Conservation (phyloP, 2,329 filamentous ascomycete genomes). For the Neofusicoccum sp. region DNA sequence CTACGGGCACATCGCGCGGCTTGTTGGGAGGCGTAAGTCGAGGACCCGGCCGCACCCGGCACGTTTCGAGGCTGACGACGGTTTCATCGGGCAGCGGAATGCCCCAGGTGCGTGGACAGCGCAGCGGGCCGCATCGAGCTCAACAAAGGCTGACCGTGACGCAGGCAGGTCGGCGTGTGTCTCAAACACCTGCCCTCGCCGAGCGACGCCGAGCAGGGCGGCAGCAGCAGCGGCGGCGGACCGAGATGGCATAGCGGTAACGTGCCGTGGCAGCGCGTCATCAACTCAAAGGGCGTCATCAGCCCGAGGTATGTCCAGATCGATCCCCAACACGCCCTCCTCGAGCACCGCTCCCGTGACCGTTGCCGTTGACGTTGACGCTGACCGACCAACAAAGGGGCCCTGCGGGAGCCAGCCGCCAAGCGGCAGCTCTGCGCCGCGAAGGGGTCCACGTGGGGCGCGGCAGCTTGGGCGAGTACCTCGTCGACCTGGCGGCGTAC, state of each 20-base stretch:
- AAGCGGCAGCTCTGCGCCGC: conserved; percentile 48
- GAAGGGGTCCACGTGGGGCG: conserved; percentile 53
- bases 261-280: conserved; percentile 93
- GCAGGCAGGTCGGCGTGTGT: conserved; percentile 82
- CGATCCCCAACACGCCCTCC: not conserved
- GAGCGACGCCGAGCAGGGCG: conserved; percentile 26
- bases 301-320: conserved; percentile 70
- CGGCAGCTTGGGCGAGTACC: conserved; percentile 50
- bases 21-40: conserved; percentile 71
- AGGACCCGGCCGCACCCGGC: not conserved
- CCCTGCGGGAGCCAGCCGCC: conserved; percentile 48
- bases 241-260: conserved; percentile 69
- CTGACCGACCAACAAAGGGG: conserved; percentile 36
- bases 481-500: conserved; percentile 48
- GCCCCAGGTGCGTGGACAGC: conserved; percentile 41
- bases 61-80: conserved; percentile 22
- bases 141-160: conserved; percentile 26
- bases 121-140: not conserved
- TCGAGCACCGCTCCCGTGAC: conserved; percentile 10
- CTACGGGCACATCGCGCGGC: conserved; percentile 78
- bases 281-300: conserved; percentile 84
- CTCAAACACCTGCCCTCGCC: conserved; percentile 77
- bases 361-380: not conserved
- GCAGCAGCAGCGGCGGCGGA: conserved; percentile 44
- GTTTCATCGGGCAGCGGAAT: conserved; percentile 42